Evolutionary conservation across 2,329 filamentous ascomycete species (phyloP).

Genomic region (Ceratocystis diversiconidia): DNA sequence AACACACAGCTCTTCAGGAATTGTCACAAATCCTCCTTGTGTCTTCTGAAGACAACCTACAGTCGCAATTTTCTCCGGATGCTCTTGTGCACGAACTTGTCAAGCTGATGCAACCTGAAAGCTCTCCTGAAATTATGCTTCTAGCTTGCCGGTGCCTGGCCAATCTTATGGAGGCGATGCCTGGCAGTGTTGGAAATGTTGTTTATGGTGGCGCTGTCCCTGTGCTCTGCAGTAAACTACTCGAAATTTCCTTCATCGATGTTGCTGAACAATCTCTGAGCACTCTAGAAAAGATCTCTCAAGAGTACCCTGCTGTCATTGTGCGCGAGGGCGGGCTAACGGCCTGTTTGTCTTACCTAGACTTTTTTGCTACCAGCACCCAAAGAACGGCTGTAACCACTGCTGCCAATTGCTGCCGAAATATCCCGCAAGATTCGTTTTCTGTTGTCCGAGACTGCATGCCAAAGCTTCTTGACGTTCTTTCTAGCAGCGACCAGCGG

Average conservation of each 20-base stretch:
- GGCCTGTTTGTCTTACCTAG: conserved; percentile 88
- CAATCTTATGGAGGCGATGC: conserved; percentile 93
- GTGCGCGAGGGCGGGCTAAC: conserved; percentile 90
- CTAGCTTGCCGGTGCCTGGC: conserved; percentile 89
- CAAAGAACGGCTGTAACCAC: conserved; percentile 94
- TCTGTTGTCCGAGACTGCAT: conserved; percentile 85
- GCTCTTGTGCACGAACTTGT: conserved; percentile 92
- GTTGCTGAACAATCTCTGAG: conserved; percentile 92
- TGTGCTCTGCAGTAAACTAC: conserved; percentile 81
- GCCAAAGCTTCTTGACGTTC: conserved; percentile 81
- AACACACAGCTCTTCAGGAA: conserved; percentile 84
- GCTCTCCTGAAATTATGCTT: conserved; percentile 93
- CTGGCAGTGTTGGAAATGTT: conserved; percentile 83
- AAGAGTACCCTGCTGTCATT: conserved; percentile 88
- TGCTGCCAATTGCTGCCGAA: conserved; percentile 94
- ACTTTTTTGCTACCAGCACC: conserved; percentile 95
- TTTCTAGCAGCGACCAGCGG: conserved; percentile 84
- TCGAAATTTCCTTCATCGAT: conserved; percentile 95
- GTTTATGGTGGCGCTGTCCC: conserved; percentile 96
- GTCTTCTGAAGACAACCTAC: conserved; percentile 90
- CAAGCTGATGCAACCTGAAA: conserved; percentile 69
- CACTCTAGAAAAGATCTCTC: conserved; percentile 92
- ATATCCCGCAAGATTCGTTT: conserved; percentile 89
- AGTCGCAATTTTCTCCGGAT: conserved; percentile 88
- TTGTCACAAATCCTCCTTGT: conserved; percentile 85